Base-by-base conservation (phyloP, 106 monocot species). In the Dioscorea zingiberensis region DNA sequence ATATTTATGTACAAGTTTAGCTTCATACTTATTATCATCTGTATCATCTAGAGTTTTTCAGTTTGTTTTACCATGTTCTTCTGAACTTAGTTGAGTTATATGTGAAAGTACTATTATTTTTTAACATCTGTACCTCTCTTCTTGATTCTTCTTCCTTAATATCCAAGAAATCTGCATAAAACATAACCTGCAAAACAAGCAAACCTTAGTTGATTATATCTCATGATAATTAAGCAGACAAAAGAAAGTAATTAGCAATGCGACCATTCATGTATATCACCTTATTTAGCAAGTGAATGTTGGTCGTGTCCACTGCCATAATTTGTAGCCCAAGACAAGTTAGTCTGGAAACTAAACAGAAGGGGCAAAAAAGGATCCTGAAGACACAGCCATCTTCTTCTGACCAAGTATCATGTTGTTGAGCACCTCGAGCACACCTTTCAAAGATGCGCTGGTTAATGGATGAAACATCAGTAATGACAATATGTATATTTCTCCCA, bases 381-480 rank as follows among this genome's bases (percentile, higher is more conserved):
- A 82, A 99, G 13, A 99, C 93, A 69, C 93, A 89, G 19, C 98
- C 98, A 78, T 89, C 98, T 74, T 67, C 61, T 76, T 89, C 80
- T 57, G 74, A 84, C 98, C 98, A 99, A 21, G 83, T 27, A 64
- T 74, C 84, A 27, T 55, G 27, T 2, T 67, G 58, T 47, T 28
- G 30, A 60, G 53, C 26, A 53, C 32, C 72, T 47, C 68, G 62
- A 48, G 19, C 47, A 11, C 8, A 19, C 13, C 47, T 75, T 12
- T 61, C 54, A 68, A 79, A 60, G 26, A 93, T 48, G 13, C 48
- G 49, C 60, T 71, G 66, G 59, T 84, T 60, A 58, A 98, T 59
- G 47, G 29, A 71, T 4, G 72, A 65, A 53, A 57, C 49, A 59
- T 84, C 82, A 58, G 76, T 73, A 47, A 81, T 65, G 26, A 76